Conservation (phyloP, 164 flowering plant genomes). For the Vitis riparia region DNA sequence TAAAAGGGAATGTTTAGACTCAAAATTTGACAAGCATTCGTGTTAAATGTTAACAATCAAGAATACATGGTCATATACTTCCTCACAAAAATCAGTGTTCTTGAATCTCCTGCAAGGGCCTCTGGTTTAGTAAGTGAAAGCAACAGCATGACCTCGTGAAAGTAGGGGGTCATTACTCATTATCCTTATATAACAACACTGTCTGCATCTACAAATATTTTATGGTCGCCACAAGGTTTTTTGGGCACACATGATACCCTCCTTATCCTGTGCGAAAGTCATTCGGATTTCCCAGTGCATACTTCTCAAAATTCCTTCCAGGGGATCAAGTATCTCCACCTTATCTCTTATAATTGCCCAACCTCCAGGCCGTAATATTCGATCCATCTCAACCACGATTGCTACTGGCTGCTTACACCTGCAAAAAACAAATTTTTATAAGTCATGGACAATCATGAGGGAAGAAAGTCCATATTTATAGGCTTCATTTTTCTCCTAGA, state of each 20-base stretch:
- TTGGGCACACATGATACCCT: conserved; percentile 81
- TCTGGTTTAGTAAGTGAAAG: too few species aligned
- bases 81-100: too few species aligned
- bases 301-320: conserved; percentile 69
- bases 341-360: conserved; percentile 86
- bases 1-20: too few species aligned
- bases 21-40: too few species aligned
- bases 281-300: conserved; percentile 87
- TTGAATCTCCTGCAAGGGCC: too few species aligned
- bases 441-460: neutral
- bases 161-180: too few species aligned
- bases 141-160: too few species aligned
- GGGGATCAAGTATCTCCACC: conserved; percentile 66
- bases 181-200: too few species aligned
- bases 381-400: conserved; percentile 92
- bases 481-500: too few species aligned
- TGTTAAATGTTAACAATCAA: too few species aligned
- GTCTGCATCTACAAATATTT: neutral
- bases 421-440: conserved; percentile 12
- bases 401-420: conserved; percentile 83
- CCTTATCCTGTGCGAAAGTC: conserved; percentile 68
- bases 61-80: too few species aligned
- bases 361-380: conserved; percentile 83
- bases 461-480: neutral
- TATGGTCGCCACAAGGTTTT: conserved; percentile 86